Base-by-base conservation (phyloP, 306 rosid genomes). In the Begonia fuchsioides region DNA sequence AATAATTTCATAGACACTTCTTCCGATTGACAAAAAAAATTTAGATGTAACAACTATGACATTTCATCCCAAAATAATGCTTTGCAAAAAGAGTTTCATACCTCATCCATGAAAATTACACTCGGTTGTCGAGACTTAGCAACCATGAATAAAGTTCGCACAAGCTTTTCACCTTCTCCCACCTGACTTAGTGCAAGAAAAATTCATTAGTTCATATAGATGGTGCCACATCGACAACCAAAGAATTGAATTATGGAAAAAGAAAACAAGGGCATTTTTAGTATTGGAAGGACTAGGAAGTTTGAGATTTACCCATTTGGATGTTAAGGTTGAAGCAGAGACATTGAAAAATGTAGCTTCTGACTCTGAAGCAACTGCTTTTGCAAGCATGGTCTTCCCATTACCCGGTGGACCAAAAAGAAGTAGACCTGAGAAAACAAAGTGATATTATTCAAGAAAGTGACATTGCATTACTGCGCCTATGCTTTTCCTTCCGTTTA, bases 301-400 rank as follows among this genome's bases (percentile, higher is more conserved):
- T 5, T 14, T 68, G 68, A 73, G 64, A 72, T 66, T 51, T 47
- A 85, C 97, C 97, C 97, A 90, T 81, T 90, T 90, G 51, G 97
- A 84, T 43, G 97, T 90, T 64, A 90, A 80, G 52, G 95, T 81
- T 60, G 97, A 85, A 38, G 97, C 84, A 18, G 94, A 68, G 59
- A 90, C 77, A 41, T 84, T 90, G 63, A 90, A 90, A 72, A 90
- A 90, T 44, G 97, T 90, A 38, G 95, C 97, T 51, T 77, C 87
- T 10, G 97, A 90, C 72, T 90, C 97, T 56, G 97, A 84, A 58
- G 97, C 97, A 14, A 90, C 94, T 59, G 95, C 97, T 74, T 90
- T 84, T 57, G 97, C 95, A 70, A 90, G 93, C 97, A 90, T 84
- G 47, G 97, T 90, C 72, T 90, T 90, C 49, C 97, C 95, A 75